Percentiles rank a stretch among this genome's conserved stretches.
Conservation (phyloP, 2,329 filamentous ascomycete genomes). For the Colletotrichum navitas region DNA sequence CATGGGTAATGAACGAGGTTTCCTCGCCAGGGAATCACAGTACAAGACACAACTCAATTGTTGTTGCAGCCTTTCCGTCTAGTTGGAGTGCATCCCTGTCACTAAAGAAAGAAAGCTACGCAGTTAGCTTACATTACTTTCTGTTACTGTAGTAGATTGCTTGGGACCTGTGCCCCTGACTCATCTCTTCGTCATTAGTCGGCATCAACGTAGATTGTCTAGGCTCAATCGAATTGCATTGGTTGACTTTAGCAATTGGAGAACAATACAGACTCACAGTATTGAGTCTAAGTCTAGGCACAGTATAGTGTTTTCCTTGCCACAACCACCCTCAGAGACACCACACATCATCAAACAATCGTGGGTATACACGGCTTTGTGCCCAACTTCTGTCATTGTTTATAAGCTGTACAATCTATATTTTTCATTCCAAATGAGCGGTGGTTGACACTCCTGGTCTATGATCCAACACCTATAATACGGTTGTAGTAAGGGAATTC, state of each 20-base stretch:
- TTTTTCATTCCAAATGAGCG: too few relatives aligned
- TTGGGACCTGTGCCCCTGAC: conserved; percentile 24
- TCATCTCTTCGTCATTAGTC: conserved; percentile 23
- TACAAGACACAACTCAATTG: conserved; percentile 26
- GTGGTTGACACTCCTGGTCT: not conserved
- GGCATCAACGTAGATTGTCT: conserved; percentile 17
- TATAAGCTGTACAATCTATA: too few relatives aligned
- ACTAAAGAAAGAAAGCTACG: conserved; percentile 18
- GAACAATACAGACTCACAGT: not conserved
- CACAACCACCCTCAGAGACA: not conserved
- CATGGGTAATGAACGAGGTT: not conserved
- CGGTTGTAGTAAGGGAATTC: not conserved
- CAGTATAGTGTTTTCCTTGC: not conserved
- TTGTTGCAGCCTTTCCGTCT: conserved; percentile 20
- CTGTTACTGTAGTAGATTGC: conserved; percentile 7
- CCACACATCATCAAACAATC: too few relatives aligned
- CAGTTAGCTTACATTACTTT: conserved; percentile 5
- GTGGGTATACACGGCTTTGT: too few relatives aligned
- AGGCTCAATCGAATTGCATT: not conserved
- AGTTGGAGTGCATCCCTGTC: conserved; percentile 8
- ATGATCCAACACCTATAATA: not conserved
- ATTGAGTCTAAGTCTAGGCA: not conserved
- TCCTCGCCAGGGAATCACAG: not conserved
- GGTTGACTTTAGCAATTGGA: not conserved
- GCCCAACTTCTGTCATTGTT: too few relatives aligned